phyloP scores from a whole-genome alignment of 306 rosid species.

The Luffa aegyptiaca region DNA sequence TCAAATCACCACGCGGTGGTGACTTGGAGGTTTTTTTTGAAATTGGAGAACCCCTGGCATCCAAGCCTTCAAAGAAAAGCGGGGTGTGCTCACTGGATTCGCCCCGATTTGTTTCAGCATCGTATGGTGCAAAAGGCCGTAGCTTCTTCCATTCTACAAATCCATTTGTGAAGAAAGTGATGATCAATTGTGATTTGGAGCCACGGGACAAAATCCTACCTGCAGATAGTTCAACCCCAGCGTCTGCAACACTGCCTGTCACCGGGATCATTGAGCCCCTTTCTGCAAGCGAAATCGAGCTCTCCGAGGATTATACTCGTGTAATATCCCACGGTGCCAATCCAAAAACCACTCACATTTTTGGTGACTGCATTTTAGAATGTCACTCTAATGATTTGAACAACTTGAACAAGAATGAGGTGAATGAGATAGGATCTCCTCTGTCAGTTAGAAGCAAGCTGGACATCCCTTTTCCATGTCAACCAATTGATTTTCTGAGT shows the following conservation, averaged over 20 bases:
- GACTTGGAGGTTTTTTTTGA: constrained; percentile 61
- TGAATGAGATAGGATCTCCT: constrained; percentile 22
- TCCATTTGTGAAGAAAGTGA: constrained; percentile 29
- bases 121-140: constrained; percentile 16
- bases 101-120: constrained; percentile 28
- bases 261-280: constrained; percentile 37
- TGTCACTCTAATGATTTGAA: constrained; percentile 30
- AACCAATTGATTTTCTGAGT: constrained; percentile 51
- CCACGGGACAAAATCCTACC: constrained; percentile 18
- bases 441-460: background rate
- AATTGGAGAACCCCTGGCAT: constrained; percentile 51
- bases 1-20: constrained; percentile 30
- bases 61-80: constrained; percentile 32
- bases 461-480: constrained; percentile 24
- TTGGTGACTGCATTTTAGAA: constrained; percentile 75
- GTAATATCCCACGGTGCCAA: constrained; percentile 72
- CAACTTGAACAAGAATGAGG: constrained; percentile 29
- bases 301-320: constrained; percentile 86
- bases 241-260: constrained; percentile 25
- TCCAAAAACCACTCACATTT: constrained; percentile 74
- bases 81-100: constrained; percentile 59
- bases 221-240: constrained; percentile 24
- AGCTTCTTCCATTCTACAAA: constrained; percentile 14
- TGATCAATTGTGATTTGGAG: constrained; percentile 23
- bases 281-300: constrained; percentile 69